These are phyloP conservation scores for Amanita thiersii DNA, from an alignment of 768 basidiomycete species.

Conservation along the genomic window DNA sequence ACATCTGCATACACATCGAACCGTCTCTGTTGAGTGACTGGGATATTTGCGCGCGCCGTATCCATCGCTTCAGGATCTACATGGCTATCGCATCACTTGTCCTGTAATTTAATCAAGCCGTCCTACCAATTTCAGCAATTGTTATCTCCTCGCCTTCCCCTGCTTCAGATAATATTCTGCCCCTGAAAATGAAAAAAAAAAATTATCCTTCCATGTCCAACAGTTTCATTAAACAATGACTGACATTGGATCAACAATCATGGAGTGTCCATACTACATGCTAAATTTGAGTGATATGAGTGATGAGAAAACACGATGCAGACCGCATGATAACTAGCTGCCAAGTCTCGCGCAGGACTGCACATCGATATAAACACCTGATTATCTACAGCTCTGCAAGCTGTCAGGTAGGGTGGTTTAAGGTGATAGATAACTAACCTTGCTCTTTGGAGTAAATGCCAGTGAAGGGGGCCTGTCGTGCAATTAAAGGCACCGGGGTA, in stretches of 20 bases:
- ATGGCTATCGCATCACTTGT: not conserved
- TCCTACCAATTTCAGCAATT: slow-evolving; percentile 75
- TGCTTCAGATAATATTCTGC: slow-evolving; percentile 64
- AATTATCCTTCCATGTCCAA: no score
- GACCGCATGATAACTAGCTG: slow-evolving; percentile 79
- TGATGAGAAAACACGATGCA: not conserved
- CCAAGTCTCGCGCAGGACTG: slow-evolving; percentile 83
- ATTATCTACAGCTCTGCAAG: slow-evolving; percentile 85
- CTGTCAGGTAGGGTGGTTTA: not conserved
- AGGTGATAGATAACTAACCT: slow-evolving; percentile 38
- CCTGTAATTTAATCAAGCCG: not conserved
- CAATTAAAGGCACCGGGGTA: slow-evolving; percentile 95
- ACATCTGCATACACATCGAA: slow-evolving; percentile 91
- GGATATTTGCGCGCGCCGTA: slow-evolving; percentile 74
- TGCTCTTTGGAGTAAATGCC: slow-evolving; percentile 85
- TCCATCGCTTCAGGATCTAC: slow-evolving; percentile 46
- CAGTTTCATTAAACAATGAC: slow-evolving; percentile 18
- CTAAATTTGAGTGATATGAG: slow-evolving; percentile 4
- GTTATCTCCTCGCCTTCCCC: slow-evolving; percentile 73
- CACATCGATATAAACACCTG: slow-evolving; percentile 97
- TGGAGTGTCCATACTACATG: slow-evolving; percentile 78
- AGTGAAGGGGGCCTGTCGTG: slow-evolving; percentile 93
- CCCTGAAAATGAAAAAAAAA: slow-evolving; percentile 42
- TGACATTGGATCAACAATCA: slow-evolving; percentile 86
- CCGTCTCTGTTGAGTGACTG: slow-evolving; percentile 84